A percentile compares a stretch with the other conserved stretches of the same genome.
phyloP scores from a whole-genome alignment of 441 rosid species.

The Pelargonium australe region DNA sequence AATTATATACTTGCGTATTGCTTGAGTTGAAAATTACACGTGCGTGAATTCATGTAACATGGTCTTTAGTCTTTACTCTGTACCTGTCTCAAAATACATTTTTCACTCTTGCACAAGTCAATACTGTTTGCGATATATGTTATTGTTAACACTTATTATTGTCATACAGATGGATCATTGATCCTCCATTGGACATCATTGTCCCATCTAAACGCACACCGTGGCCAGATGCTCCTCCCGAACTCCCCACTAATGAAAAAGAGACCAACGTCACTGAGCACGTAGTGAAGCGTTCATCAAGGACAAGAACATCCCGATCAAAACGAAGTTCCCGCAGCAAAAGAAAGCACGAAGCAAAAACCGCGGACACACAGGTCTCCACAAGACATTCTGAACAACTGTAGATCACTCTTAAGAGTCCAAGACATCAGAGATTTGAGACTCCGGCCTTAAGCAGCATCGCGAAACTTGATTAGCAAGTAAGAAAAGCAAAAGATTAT shows the following conservation, averaged over 20 bases:
- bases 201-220: conserved; percentile 79
- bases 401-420: conserved; percentile 17
- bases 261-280: conserved; percentile 30
- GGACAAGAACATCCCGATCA: conserved; percentile 48
- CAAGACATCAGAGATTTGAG: conserved; percentile 15
- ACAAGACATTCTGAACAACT: conserved; percentile 42
- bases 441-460: conserved; percentile 13
- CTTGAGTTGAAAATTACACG: neutral
- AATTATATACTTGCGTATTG: neutral
- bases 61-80: neutral
- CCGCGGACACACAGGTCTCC: conserved; percentile 35
- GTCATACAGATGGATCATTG: conserved; percentile 73
- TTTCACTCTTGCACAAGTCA: neutral
- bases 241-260: conserved; percentile 58
- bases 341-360: conserved; percentile 68
- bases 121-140: neutral
- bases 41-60: neutral
- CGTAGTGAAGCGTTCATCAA: conserved; percentile 40
- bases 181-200: conserved; percentile 82
- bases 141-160: neutral
- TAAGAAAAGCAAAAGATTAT: conserved; percentile 13
- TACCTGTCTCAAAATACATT: neutral
- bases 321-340: conserved; percentile 53
- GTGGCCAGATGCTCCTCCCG: conserved; percentile 93
- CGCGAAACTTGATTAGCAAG: conserved; percentile 17